Evolutionary conservation across 75 land plant genomes (phyloP).

Genomic region (Larix kaempferi): DNA sequence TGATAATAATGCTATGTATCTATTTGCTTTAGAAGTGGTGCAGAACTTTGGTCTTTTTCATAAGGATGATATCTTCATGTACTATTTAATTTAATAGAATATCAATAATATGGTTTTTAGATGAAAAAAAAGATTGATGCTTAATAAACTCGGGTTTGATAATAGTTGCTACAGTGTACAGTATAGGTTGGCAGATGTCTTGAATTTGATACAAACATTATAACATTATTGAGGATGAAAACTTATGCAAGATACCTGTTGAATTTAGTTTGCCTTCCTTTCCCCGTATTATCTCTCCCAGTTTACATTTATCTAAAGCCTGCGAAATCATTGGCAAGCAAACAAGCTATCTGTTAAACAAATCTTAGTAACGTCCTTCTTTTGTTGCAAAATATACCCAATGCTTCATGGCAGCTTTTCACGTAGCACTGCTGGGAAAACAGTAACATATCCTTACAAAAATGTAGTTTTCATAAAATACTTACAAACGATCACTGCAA

Average conservation of each 20-base stretch:
- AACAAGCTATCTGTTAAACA: not conserved
- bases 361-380: not conserved
- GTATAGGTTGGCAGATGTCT: not conserved
- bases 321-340: conserved; percentile 15
- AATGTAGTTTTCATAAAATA: not conserved
- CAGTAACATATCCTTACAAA: not conserved
- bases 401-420: not conserved
- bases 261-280: conserved; percentile 76
- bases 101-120: too few relatives aligned
- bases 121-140: too few relatives aligned
- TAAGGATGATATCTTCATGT: too few relatives aligned
- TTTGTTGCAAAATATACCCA: not conserved
- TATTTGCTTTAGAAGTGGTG: too few relatives aligned
- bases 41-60: too few relatives aligned
- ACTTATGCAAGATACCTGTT: conserved; percentile 38
- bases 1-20: too few relatives aligned
- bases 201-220: not conserved
- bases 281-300: conserved; percentile 64
- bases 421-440: not conserved
- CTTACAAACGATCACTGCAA: not conserved
- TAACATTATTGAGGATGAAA: not conserved
- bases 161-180: too few relatives aligned
- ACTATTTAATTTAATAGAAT: too few relatives aligned
- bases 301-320: conserved; percentile 92
- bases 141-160: too few relatives aligned